phyloP scores from a whole-genome alignment of 352 stramenopile species.

The Blastocystis sp. region DNA sequence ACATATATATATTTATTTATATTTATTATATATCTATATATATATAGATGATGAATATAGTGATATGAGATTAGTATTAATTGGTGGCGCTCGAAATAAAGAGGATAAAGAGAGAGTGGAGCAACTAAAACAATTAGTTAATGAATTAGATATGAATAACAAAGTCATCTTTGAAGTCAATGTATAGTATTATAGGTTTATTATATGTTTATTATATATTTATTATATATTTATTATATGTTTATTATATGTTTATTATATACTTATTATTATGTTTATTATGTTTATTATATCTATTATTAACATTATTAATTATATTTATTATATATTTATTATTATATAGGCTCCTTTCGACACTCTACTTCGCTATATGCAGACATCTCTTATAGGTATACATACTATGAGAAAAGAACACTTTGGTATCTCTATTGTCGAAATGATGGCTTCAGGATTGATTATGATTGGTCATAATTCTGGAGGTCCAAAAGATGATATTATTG shows the following conservation, averaged over 20 bases:
- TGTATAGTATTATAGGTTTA: too few species aligned
- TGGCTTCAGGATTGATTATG: constrained; percentile 76
- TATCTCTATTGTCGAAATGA: constrained; percentile 98
- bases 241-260: too few species aligned
- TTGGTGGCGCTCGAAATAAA: constrained; percentile 77
- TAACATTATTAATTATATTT: neutral
- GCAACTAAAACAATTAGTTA: constrained; percentile 56
- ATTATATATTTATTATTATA: neutral
- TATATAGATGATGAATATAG: constrained; percentile 35
- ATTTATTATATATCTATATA: too few species aligned
- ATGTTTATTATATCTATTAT: too few species aligned
- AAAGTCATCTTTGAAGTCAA: constrained; percentile 74
- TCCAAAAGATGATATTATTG: constrained; percentile 73
- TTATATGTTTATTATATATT: too few species aligned
- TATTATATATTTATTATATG: too few species aligned
- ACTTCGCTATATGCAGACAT: constrained; percentile 57
- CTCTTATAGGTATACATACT: constrained; percentile 82
- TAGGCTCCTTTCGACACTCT: constrained; percentile 75
- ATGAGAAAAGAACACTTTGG: constrained; percentile 99
- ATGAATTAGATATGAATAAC: constrained; percentile 55
- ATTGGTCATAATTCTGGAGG: constrained; percentile 90
- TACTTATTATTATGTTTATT: too few species aligned
- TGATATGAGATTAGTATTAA: constrained; percentile 70
- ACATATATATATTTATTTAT: too few species aligned
- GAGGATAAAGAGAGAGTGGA: constrained; percentile 70